Evolutionary conservation across 495 filamentous ascomycete genomes (phyloP), one percentile per base, ranked within the genome.

Genomic region (Penicillium atrosanguineum): DNA sequence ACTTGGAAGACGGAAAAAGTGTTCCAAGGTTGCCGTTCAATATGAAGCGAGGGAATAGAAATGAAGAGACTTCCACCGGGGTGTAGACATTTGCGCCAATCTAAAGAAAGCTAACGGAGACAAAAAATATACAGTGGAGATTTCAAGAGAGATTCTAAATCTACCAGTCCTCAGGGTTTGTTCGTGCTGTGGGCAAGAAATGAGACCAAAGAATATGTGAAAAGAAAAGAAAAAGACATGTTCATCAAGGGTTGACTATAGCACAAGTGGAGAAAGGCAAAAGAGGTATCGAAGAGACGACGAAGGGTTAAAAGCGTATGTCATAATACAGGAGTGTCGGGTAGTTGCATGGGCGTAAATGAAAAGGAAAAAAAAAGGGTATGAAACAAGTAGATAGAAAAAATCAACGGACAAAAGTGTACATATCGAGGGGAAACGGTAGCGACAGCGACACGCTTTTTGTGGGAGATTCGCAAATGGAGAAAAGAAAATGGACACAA

Each of bases 311-410:
- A 56, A 61, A 58, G 59, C 55, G 63, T 52, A 56, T 60, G 59
- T 79, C 59, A 80, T 81, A 73, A 82, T 80, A 73, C 79, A 81
- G 73, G 65, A 69, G 51, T 74, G 47, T 40, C 46, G 46, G 52
- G 43, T 5, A 9, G 28, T 11, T 23, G 45, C 15, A 39, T 71
- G 62, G 69, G 71, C 67, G 65, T 56, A 61, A 72, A 79, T 69
- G 66, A 68, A 57, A 59, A 60, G 44, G 47, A 40, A 37, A 43
- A 18, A 21, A 44, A 47, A 49, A 47, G 61, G 62, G 58, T 64
- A 67, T 68, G 60, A 48, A 64, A 63, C 60, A 59, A 45, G 44
- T 42, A 59, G 38, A 56, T 47, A 16, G 31, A 48, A 59, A 62
- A 43, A 48, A 15, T 34, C 11, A 14, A 34, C 31, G 37, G 46